These are phyloP conservation scores for Aureobasidium sp. DNA, from an alignment of 2,329 filamentous ascomycete genomes.

Conservation along the genomic window DNA sequence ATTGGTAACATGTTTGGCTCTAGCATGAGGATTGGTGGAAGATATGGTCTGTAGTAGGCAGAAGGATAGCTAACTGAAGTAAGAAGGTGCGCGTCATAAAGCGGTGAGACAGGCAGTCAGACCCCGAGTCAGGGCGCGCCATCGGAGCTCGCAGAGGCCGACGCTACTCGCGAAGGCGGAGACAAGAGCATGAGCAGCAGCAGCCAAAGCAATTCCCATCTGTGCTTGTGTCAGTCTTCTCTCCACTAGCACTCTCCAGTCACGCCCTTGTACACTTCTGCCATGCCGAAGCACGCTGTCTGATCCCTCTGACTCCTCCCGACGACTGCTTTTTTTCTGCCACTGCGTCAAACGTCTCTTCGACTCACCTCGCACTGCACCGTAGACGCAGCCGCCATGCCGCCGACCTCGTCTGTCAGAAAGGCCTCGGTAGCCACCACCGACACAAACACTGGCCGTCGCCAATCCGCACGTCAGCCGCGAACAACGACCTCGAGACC, in stretches of 20 bases:
- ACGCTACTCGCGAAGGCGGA: constrained; percentile 7
- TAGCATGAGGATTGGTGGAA: neutral
- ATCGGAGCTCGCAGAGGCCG: neutral
- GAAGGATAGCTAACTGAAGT: neutral
- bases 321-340: constrained; percentile 10
- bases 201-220: neutral
- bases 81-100: neutral
- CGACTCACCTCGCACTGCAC: neutral
- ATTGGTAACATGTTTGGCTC: neutral
- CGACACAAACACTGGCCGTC: constrained; percentile 13
- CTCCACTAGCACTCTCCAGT: neutral
- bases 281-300: constrained; percentile 9
- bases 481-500: constrained; percentile 39
- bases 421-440: constrained; percentile 14
- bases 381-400: constrained; percentile 9
- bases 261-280: neutral
- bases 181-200: neutral
- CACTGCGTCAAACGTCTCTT: neutral
- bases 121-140: neutral
- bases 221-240: neutral
- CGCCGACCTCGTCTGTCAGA: constrained; percentile 15
- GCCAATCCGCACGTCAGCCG: constrained; percentile 36
- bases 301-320: neutral
- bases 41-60: neutral
- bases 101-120: neutral